Evolutionary conservation across 1,284 basidiomycete species (phyloP).

Genomic region (Ceratobasidium sp.): DNA sequence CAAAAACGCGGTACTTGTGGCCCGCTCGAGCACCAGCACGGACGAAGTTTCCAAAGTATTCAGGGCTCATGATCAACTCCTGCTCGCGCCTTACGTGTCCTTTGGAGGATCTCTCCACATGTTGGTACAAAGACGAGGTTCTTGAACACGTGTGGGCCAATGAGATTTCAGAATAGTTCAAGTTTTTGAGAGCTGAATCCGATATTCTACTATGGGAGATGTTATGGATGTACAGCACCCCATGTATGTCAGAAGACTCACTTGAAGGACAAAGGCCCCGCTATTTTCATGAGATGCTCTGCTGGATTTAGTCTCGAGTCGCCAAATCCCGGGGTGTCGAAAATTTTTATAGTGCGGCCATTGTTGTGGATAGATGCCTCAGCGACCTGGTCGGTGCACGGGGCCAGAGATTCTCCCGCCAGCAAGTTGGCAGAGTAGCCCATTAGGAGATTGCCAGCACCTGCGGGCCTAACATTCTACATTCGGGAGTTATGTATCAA

Average conservation of each 20-base stretch:
- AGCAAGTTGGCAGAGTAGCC: neutral
- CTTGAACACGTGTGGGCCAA: neutral
- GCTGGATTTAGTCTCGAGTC: neutral
- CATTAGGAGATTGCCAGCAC: no score
- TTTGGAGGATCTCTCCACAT: neutral
- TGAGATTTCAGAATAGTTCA: neutral
- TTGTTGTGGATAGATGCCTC: no score
- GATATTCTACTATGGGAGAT: neutral
- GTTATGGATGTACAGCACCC: neutral
- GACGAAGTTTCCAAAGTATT: neutral
- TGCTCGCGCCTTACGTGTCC: neutral
- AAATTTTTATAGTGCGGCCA: no score
- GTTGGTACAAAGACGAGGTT: constrained; percentile 12
- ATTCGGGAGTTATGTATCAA: no score
- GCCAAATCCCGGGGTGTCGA: neutral
- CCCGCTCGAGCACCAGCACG: neutral
- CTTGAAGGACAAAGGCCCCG: no score
- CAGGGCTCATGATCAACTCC: neutral
- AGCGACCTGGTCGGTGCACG: neutral
- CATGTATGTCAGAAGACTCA: neutral
- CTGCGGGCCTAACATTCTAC: no score
- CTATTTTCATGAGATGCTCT: no score
- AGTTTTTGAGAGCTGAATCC: neutral
- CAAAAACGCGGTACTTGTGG: neutral
- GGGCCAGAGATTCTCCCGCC: neutral